Evolutionary conservation across 116 monocot species (phyloP).

Genomic region (Thalassia testudinum): DNA sequence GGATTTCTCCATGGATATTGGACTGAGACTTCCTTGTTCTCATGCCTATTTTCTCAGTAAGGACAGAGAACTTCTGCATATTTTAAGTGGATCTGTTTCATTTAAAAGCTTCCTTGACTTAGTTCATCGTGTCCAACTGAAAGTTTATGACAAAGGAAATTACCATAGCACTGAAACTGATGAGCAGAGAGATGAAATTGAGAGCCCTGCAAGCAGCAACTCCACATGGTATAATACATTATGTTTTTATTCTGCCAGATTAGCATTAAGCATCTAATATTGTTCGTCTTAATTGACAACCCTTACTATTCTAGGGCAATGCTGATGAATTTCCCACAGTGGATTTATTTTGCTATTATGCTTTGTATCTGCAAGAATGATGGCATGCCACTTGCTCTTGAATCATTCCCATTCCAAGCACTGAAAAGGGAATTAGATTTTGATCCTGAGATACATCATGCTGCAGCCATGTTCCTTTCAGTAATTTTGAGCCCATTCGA

Average conservation of each 20-base stretch:
- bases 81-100: conserved; percentile 44
- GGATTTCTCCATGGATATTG: conserved; percentile 52
- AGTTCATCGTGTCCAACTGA: conserved; percentile 26
- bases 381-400: conserved; percentile 15
- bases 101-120: conserved; percentile 36
- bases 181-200: conserved; percentile 2
- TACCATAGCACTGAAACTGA: neutral
- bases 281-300: no score
- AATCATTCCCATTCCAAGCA: conserved; percentile 13
- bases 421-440: conserved; percentile 3
- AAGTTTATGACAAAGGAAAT: no score
- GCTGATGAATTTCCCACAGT: conserved; percentile 61
- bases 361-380: conserved; percentile 27
- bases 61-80: conserved; percentile 22
- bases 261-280: no score
- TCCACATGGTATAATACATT: conserved; percentile 76
- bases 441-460: conserved; percentile 16
- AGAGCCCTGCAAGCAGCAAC: conserved; percentile 19
- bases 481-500: conserved; percentile 36
- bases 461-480: conserved; percentile 39
- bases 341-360: conserved; percentile 64
- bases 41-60: conserved; percentile 47
- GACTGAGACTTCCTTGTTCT: conserved; percentile 37
- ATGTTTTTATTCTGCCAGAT: no score
- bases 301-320: conserved; percentile 41